phyloP scores from a whole-genome alignment of 768 basidiomycete genomes.

The Auricularia heimuer region DNA sequence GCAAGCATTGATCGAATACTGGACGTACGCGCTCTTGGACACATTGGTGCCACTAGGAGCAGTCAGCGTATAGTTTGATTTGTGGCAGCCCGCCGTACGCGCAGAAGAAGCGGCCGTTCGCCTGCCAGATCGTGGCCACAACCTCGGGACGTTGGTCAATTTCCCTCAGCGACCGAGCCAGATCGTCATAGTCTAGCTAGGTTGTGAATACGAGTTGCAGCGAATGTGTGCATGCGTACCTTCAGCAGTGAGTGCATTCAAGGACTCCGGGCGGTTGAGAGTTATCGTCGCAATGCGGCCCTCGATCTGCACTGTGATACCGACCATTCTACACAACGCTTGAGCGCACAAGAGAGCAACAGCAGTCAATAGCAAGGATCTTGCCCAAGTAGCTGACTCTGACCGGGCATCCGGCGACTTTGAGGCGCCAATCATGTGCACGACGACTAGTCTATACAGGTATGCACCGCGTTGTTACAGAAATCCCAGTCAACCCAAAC shows the following conservation, averaged over 20 bases:
- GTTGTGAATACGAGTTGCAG: background rate
- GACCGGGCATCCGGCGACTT: no score
- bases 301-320: background rate
- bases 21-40: constrained; percentile 9
- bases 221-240: constrained; percentile 23
- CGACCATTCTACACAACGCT: background rate
- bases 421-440: no score
- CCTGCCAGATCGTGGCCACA: constrained; percentile 59
- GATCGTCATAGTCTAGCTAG: constrained; percentile 46
- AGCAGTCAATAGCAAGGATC: no score
- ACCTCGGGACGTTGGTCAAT: constrained; percentile 54
- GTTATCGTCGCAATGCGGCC: constrained; percentile 61
- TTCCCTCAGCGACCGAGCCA: constrained; percentile 47
- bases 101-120: constrained; percentile 64
- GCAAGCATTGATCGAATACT: no score
- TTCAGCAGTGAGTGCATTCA: constrained; percentile 51
- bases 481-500: background rate
- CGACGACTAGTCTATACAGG: no score
- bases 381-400: no score
- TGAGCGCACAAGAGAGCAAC: no score
- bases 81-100: constrained; percentile 35
- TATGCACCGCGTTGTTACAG: background rate
- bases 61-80: background rate
- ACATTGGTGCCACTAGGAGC: constrained; percentile 37
- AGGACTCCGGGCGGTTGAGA: constrained; percentile 45